Conservation (phyloP, 108 stramenopile genomes). For the Skeletonema costatum region DNA sequence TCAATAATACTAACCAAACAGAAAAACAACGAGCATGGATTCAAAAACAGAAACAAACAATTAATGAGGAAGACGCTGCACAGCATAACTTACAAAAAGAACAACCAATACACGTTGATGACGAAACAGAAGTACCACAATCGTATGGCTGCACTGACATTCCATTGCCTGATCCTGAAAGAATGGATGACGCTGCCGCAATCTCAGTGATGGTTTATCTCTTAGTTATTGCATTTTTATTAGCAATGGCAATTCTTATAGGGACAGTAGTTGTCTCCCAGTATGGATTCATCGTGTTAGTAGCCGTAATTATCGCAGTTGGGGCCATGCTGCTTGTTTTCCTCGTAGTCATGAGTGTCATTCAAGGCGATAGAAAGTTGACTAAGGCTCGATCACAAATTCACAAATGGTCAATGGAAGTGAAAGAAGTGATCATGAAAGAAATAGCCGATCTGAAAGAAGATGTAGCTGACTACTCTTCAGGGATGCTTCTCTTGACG, state of each 20-base stretch:
- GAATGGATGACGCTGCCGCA: constrained; percentile 20
- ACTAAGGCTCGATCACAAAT: constrained; percentile 20
- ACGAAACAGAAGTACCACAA: neutral
- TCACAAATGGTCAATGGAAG: constrained; percentile 19
- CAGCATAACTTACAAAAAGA: neutral
- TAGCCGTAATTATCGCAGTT: constrained; percentile 9
- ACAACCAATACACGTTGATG: neutral
- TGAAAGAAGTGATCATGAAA: constrained; percentile 31
- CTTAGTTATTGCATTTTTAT: constrained; percentile 10
- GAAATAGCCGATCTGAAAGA: constrained; percentile 30
- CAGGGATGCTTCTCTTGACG: constrained; percentile 22
- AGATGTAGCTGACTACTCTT: constrained; percentile 17
- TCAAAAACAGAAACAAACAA: neutral
- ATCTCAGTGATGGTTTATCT: constrained; percentile 34
- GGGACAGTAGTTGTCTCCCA: constrained; percentile 10
- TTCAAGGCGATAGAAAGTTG: constrained; percentile 13
- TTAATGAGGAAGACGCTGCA: neutral
- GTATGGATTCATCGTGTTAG: constrained; percentile 29
- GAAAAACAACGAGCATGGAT: too few species aligned
- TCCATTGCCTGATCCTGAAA: neutral
- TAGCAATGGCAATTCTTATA: constrained; percentile 11
- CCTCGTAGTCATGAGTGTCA: constrained; percentile 11
- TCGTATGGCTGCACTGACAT: neutral
- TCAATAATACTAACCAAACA: neutral
- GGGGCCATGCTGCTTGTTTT: constrained; percentile 14